Percentiles rank a stretch among this genome's conserved stretches.
These are phyloP conservation scores for Vitis rotundifolia DNA, from an alignment of 164 flowering plant species.

Conservation along the genomic window DNA sequence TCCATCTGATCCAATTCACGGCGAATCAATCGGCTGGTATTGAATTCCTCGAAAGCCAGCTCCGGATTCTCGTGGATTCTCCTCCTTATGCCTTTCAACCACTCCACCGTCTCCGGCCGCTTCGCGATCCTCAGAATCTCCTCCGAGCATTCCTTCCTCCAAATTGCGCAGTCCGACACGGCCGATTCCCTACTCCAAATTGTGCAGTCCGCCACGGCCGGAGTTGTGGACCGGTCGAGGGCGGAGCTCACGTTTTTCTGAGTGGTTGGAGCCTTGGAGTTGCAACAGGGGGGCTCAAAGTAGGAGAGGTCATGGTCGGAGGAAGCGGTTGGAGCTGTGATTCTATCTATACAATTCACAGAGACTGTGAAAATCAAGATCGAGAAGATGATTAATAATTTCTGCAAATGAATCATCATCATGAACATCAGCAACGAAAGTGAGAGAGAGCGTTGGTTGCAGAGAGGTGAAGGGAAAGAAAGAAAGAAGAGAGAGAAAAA, in stretches of 20 bases:
- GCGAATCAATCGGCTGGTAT: conserved; percentile 62
- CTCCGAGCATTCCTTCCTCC: conserved; percentile 31
- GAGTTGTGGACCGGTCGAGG: not conserved
- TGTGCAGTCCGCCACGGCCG: not conserved
- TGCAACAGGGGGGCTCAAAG: not conserved
- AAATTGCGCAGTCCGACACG: conserved; percentile 1
- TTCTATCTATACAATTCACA: not conserved
- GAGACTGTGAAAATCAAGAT: not conserved
- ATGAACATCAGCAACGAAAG: not conserved
- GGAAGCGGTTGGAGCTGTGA: not conserved
- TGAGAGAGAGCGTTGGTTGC: conserved; percentile 3
- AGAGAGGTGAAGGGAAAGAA: not conserved
- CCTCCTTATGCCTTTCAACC: conserved; percentile 58
- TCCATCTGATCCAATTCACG: conserved; percentile 59
- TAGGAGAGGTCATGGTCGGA: conserved; percentile 5
- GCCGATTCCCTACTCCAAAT: not conserved
- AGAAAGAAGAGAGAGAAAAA: not conserved
- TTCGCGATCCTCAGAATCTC: conserved; percentile 39
- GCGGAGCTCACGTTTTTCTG: conserved; percentile 6
- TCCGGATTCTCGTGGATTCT: conserved; percentile 77
- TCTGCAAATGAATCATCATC: not conserved
- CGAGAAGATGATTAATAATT: not conserved
- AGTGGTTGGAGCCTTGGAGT: not conserved
- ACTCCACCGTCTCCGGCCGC: conserved; percentile 43
- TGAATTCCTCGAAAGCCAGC: conserved; percentile 68